Base-by-base conservation (phyloP, 164 flowering plant genomes). In the Euptelea pleiosperma region DNA sequence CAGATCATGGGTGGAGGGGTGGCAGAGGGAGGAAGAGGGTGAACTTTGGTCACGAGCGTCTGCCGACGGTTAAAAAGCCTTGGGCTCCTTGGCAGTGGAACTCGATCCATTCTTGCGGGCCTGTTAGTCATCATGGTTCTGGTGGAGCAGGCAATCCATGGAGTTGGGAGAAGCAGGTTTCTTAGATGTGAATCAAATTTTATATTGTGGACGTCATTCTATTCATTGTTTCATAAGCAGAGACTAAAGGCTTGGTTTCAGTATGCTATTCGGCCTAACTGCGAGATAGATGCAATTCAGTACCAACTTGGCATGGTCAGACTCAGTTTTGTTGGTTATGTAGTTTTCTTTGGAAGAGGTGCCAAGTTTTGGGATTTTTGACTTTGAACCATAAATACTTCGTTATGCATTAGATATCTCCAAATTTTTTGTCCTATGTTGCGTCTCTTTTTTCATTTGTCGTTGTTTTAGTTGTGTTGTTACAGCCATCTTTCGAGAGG, bases 11-110 rank as follows among this genome's bases (percentile, higher is more conserved):
- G 19, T 58, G 77, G 75, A 72, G 60, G 64, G 65, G 67, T 36
- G 56, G 62, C 14, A 52, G 67, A 36, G 65, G 73, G 31, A 66
- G 66, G 52, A 74, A 66, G 66, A 73, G 76, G 62, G 69, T 42
- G 14, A 52, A 52, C 34, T 73, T 73, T 55, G 66, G 53, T 6
- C 53, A 58, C 15, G 68, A 73, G 45, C 57, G 61, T 36, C 61
- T 64, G 3, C 3, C 36, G 40, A 16, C 40, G 30, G 45, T 52
- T 50, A 60, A 55, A 29, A 68, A 41, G 47, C 57, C 65, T 12
- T 59, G 40, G 33, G 61, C 24, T 45, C 58, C 73, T 9, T 25
- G 43, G 28, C 71, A 62, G 24, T 58, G 74, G 76, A 66, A 58
- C 48, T 16, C 58, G 2, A 58, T 63, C 14, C 51, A 58, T 28